Evolutionary conservation across 441 rosid genomes (phyloP), one percentile per base, ranked within the genome.

Genomic region (Erysimum pusillum): DNA sequence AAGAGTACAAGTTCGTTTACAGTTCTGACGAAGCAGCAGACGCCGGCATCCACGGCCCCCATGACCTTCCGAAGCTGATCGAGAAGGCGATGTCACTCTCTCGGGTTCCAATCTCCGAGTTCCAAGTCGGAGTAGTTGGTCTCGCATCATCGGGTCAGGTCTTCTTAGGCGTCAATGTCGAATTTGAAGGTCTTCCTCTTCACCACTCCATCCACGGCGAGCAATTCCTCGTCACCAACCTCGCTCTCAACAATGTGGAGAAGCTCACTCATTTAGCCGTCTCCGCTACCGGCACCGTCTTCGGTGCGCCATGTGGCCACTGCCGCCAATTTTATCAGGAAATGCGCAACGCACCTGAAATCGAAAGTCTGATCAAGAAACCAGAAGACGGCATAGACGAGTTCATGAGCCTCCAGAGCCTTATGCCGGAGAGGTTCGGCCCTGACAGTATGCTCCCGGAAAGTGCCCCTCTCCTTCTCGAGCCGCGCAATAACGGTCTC

Each of bases 191-290:
- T 4, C 25, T 49, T 18, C 54, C 54, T 49, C 54, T 49, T 49
- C 54, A 49, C 12, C 25, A 48, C 53, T 48, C 53, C 53, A 48
- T 48, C 53, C 53, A 49, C 54, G 54, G 12, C 5, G 54, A 49
- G 54, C 54, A 49, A 18, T 49, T 49, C 28, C 54, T 49, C 12
- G 54, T 49, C 20, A 49, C 54, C 54, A 49, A 49, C 54, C 54
- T 49, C 54, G 54, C 54, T 3, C 54, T 49, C 25, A 49, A 49
- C 54, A 8, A 11, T 11, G 54, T 8, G 25, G 5, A 49, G 18
- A 2, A 49, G 12, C 54, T 49, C 54, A 17, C 25, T 49, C 11
- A 49, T 9, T 8, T 49, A 49, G 54, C 54, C 25, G 54, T 17
- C 28, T 18, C 54, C 25, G 2, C 2, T 18, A 9, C 25, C 54